phyloP scores from a whole-genome alignment of 2,329 filamentous ascomycete genomes.

The Venturia asperata region DNA sequence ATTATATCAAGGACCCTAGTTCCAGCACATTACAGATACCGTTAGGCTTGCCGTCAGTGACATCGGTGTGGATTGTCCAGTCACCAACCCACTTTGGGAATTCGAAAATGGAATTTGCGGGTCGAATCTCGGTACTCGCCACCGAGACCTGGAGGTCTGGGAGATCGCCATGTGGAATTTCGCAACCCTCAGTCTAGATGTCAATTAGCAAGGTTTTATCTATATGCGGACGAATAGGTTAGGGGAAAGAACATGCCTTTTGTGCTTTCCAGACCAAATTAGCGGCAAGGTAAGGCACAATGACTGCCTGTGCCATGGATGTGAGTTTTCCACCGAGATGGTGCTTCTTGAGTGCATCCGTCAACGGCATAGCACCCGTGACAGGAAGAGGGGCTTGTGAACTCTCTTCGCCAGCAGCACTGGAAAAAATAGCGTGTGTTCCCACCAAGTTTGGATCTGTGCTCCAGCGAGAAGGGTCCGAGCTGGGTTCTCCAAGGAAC shows the following conservation, averaged over 20 bases:
- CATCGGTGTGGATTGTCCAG: constrained; percentile 26
- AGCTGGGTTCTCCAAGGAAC: constrained; percentile 54
- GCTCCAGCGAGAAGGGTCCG: constrained; percentile 45
- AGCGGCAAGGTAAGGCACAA: constrained; percentile 27
- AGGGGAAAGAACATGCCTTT: constrained; percentile 19
- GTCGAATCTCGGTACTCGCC: constrained; percentile 33
- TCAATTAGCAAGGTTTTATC: constrained; percentile 3
- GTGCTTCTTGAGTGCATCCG: constrained; percentile 34
- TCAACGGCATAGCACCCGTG: constrained; percentile 41
- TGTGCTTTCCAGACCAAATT: constrained; percentile 32
- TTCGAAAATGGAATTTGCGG: constrained; percentile 29
- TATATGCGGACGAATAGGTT: neutral
- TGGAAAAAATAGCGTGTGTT: constrained; percentile 46
- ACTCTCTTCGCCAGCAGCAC: constrained; percentile 3
- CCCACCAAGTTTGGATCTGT: constrained; percentile 52
- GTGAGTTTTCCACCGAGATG: constrained; percentile 30
- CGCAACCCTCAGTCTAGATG: constrained; percentile 32
- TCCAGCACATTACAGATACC: constrained; percentile 20
- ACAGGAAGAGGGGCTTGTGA: constrained; percentile 19
- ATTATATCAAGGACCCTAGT: neutral
- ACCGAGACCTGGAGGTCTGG: constrained; percentile 36
- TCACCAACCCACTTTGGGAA: constrained; percentile 33
- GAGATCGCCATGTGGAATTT: constrained; percentile 29
- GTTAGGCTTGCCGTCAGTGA: constrained; percentile 25
- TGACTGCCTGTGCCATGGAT: constrained; percentile 24